These are phyloP conservation scores for Eudorina sp. DNA, from an alignment of 139 green algal species.

Conservation along the genomic window DNA sequence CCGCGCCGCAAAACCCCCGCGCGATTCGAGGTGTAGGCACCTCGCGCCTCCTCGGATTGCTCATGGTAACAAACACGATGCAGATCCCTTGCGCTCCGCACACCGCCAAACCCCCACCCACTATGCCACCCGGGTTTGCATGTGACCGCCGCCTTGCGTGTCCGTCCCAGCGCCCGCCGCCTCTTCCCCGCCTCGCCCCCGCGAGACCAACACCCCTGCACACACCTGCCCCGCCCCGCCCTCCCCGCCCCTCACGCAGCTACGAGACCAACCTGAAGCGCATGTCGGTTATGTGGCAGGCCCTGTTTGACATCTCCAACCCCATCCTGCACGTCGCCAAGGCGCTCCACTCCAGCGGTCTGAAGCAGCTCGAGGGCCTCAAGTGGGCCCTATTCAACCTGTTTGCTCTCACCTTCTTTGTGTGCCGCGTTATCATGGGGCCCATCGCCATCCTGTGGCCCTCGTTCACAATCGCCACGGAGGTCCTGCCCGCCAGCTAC, in stretches of 20 bases:
- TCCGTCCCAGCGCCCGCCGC: too few relatives aligned
- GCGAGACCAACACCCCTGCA: too few relatives aligned
- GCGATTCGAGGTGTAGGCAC: too few relatives aligned
- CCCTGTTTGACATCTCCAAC: slow-evolving; percentile 67
- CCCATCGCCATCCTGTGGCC: slow-evolving; percentile 32
- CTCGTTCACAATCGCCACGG: slow-evolving; percentile 17
- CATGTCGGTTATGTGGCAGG: slow-evolving; percentile 60
- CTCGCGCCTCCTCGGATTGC: too few relatives aligned
- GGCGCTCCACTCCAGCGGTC: slow-evolving; percentile 46
- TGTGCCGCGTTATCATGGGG: slow-evolving; percentile 19
- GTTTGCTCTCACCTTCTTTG: slow-evolving; percentile 59
- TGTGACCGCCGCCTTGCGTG: too few relatives aligned
- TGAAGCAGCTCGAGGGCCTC: slow-evolving; percentile 21
- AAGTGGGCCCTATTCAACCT: slow-evolving; percentile 55
- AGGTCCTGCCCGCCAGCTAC: slow-evolving; percentile 40
- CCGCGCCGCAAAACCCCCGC: too few relatives aligned
- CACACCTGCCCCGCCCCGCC: too few relatives aligned
- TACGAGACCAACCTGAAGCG: slow-evolving; percentile 53
- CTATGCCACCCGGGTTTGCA: too few relatives aligned
- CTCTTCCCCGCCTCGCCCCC: too few relatives aligned
- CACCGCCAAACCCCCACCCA: too few relatives aligned
- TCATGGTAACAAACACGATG: too few relatives aligned
- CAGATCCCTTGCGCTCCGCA: too few relatives aligned
- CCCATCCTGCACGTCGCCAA: slow-evolving; percentile 71
- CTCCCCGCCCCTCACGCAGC: slow-evolving; percentile 4